phyloP scores from a whole-genome alignment of 2,329 filamentous ascomycete species.

The Fusarium sp. region DNA sequence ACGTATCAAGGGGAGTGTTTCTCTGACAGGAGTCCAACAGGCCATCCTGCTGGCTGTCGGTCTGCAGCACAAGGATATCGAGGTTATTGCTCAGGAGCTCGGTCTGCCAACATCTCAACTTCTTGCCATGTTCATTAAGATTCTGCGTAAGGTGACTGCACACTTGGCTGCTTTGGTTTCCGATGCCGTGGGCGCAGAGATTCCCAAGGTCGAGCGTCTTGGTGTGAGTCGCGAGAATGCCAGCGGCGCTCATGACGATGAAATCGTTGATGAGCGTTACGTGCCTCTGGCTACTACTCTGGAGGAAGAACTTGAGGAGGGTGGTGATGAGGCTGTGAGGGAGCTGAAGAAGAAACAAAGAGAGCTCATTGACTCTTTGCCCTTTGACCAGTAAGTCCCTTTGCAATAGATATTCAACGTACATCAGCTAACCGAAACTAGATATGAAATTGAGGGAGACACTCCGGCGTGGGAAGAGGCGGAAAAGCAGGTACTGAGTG shows the following conservation, averaged over 20 bases:
- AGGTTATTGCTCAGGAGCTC: slow-evolving; percentile 82
- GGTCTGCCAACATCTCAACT: slow-evolving; percentile 80
- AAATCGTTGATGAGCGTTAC: slow-evolving; percentile 73
- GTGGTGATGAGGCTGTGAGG: slow-evolving; percentile 78
- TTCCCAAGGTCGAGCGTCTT: slow-evolving; percentile 68
- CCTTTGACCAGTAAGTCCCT: slow-evolving; percentile 73
- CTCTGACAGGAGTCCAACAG: slow-evolving; percentile 84
- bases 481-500: slow-evolving; percentile 78
- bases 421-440: slow-evolving; percentile 42
- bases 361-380: slow-evolving; percentile 89
- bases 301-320: slow-evolving; percentile 86
- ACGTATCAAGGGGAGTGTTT: slow-evolving; percentile 73
- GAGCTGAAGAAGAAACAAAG: slow-evolving; percentile 83
- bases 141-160: slow-evolving; percentile 85
- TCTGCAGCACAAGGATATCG: slow-evolving; percentile 88
- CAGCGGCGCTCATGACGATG: slow-evolving; percentile 75
- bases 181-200: slow-evolving; percentile 74
- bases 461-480: slow-evolving; percentile 73
- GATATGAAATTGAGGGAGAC: slow-evolving; percentile 73
- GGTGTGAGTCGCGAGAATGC: slow-evolving; percentile 70
- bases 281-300: slow-evolving; percentile 77
- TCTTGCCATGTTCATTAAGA: slow-evolving; percentile 97
- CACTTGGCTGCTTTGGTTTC: slow-evolving; percentile 82
- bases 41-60: slow-evolving; percentile 91
- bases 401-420: fast-evolving